Evolutionary conservation across 2,329 filamentous ascomycete species (phyloP).

Genomic region (Apiospora pterosperma): DNA sequence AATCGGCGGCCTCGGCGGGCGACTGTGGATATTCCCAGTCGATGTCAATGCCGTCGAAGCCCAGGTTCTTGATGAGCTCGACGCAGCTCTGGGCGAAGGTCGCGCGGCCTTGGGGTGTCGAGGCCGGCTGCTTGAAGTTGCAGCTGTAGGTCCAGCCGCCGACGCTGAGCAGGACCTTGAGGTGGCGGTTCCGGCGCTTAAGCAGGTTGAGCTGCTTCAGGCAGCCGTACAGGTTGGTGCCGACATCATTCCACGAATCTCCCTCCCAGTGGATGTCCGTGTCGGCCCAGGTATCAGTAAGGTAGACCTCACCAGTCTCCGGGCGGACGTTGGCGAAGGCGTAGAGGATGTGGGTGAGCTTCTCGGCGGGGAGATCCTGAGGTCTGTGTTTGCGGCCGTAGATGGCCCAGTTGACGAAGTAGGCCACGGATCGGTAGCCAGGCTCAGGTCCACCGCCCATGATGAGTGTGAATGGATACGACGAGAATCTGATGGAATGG

Average conservation of each 20-base stretch:
- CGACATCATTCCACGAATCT: conserved; percentile 68
- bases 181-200: conserved; percentile 75
- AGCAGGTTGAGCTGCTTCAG: conserved; percentile 84
- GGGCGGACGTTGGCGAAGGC: conserved; percentile 82
- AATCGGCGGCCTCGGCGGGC: conserved; percentile 51
- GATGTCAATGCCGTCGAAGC: conserved; percentile 70
- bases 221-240: conserved; percentile 83
- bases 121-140: conserved; percentile 76
- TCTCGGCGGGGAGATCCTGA: conserved; percentile 74
- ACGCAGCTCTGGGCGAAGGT: conserved; percentile 74
- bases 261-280: conserved; percentile 70
- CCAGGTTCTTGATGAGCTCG: conserved; percentile 72
- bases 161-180: conserved; percentile 83
- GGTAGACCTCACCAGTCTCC: conserved; percentile 75
- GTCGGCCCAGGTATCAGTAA: conserved; percentile 63
- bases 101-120: conserved; percentile 64
- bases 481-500: conserved; percentile 3
- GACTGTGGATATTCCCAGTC: conserved; percentile 67
- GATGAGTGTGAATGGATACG: conserved; percentile 9
- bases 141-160: conserved; percentile 90
- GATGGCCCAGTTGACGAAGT: conserved; percentile 81
- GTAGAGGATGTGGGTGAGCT: conserved; percentile 86
- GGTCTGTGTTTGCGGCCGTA: conserved; percentile 85
- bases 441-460: conserved; percentile 42
- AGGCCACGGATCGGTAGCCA: conserved; percentile 65